Evolutionary conservation across 2,329 filamentous ascomycete genomes (phyloP).

Genomic region (Alternaria sp.): DNA sequence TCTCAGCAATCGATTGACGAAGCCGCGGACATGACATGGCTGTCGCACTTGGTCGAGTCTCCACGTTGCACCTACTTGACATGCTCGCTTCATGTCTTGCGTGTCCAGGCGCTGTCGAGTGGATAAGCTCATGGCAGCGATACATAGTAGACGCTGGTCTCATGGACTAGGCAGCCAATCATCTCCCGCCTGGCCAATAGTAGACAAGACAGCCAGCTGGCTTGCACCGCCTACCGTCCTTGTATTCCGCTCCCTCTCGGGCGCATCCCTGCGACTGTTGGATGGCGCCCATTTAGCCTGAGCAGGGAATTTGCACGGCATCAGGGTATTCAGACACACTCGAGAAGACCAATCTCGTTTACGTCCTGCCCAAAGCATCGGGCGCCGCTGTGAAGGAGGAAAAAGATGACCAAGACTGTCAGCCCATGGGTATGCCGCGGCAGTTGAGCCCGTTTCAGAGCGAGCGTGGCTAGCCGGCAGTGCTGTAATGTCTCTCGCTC

Average conservation of each 20-base stretch:
- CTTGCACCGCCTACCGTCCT: constrained; percentile 49
- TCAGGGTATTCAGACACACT: constrained; percentile 24
- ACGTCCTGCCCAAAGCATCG: constrained; percentile 42
- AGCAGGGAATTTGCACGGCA: constrained; percentile 31
- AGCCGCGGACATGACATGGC: constrained; percentile 45
- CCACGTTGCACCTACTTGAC: constrained; percentile 49
- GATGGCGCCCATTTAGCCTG: constrained; percentile 50
- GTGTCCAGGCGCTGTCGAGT: constrained; percentile 21
- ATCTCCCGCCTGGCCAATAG: constrained; percentile 34
- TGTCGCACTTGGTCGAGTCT: constrained; percentile 49
- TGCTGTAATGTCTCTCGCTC: constrained; percentile 20
- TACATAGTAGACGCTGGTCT: constrained; percentile 17
- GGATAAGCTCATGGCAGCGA: constrained; percentile 27
- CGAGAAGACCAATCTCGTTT: constrained; percentile 25
- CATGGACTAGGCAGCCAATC: constrained; percentile 21
- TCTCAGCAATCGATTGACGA: constrained; percentile 26
- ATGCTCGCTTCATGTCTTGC: constrained; percentile 30
- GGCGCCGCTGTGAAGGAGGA: constrained; percentile 41
- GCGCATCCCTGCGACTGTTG: constrained; percentile 40
- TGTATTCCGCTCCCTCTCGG: constrained; percentile 45
- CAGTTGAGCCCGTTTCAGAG: constrained; percentile 45
- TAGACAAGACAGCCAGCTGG: constrained; percentile 27
- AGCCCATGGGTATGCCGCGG: constrained; percentile 32
- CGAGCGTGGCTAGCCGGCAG: constrained; percentile 37
- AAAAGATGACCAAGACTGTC: constrained; percentile 34